phyloP scores from a whole-genome alignment of 108 stramenopile genomes.

The Aurantiochytrium sp. region DNA sequence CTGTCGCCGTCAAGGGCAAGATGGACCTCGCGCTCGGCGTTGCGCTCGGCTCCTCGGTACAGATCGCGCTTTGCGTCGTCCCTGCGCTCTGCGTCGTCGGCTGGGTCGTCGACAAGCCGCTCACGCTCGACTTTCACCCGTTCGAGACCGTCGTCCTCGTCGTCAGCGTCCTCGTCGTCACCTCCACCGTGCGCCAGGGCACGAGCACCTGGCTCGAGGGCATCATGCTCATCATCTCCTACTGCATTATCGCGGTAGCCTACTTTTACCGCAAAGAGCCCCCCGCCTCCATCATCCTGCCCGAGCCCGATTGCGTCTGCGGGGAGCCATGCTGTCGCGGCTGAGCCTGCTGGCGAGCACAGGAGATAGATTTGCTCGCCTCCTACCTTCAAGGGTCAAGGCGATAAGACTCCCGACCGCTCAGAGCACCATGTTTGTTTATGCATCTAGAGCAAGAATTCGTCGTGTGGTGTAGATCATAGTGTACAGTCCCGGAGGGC shows the following conservation, averaged over 20 bases:
- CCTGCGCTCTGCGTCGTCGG: conserved; percentile 78
- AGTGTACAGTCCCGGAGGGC: no score
- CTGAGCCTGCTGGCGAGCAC: neutral
- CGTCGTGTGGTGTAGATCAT: no score
- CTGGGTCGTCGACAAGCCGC: neutral
- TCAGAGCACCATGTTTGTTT: no score
- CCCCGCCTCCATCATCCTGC: neutral
- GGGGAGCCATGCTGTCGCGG: neutral
- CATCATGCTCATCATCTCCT: conserved; percentile 73
- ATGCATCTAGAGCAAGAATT: no score
- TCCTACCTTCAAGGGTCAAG: no score
- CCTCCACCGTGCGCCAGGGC: conserved; percentile 59
- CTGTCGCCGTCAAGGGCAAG: conserved; percentile 86
- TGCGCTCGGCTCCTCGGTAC: conserved; percentile 76
- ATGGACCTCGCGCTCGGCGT: conserved; percentile 86
- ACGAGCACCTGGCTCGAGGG: conserved; percentile 83
- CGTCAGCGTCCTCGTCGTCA: conserved; percentile 47
- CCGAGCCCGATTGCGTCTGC: neutral
- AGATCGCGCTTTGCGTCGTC: conserved; percentile 81
- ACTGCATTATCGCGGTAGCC: conserved; percentile 74
- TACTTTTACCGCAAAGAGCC: conserved; percentile 59
- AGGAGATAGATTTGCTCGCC: no score
- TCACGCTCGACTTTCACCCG: conserved; percentile 18
- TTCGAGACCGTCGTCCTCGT: conserved; percentile 38
- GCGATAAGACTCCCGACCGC: neutral